Base-by-base conservation (phyloP, 129 eudicot genomes). In the Arctium minus region DNA sequence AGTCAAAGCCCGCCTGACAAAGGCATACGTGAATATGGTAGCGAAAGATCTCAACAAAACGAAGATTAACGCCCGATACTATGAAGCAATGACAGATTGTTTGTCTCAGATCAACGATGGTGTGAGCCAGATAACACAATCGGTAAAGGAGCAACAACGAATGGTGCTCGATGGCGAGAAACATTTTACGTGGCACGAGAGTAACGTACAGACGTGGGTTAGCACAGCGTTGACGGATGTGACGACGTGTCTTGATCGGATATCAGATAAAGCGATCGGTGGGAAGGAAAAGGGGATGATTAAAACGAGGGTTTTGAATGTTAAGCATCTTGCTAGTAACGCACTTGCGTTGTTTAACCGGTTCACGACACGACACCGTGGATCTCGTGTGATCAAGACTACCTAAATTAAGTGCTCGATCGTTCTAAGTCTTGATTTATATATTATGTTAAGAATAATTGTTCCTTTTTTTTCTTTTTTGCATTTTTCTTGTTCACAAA, bases 151-250 rank as follows among this genome's bases (percentile, higher is more conserved):
- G 86, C 85, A 88, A 36, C 65, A 78, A 64, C 44, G 74, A 15
- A 91, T 89, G 86, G 64, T 76, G 4, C 65, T 40, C 0, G 86
- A 90, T 5, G 91, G 80, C 15, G 88, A 80, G 40, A 85, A 82
- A 22, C 27, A 90, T 2, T 94, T 94, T 22, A 72, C 85, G 0
- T 94, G 98, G 98, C 94, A 90, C 33, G 88, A 87, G 44, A 92
- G 92, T 80, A 94, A 94, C 73, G 89, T 94, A 33, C 82, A 86
- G 5, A 89, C 92, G 0, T 94, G 98, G 98, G 85, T 91, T 73
- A 92, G 98, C 78, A 86, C 98, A 0, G 98, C 97, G 9, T 79
- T 90, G 17, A 89, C 98, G 0, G 97, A 92, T 69, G 87, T 89
- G 73, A 86, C 88, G 3, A 32, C 82, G 0, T 94, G 98, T 40